A percentile compares a stretch with the other conserved stretches of the same genome.
Conservation (phyloP, 192 early-diverging fungal species). For the Backusella macrospora region DNA sequence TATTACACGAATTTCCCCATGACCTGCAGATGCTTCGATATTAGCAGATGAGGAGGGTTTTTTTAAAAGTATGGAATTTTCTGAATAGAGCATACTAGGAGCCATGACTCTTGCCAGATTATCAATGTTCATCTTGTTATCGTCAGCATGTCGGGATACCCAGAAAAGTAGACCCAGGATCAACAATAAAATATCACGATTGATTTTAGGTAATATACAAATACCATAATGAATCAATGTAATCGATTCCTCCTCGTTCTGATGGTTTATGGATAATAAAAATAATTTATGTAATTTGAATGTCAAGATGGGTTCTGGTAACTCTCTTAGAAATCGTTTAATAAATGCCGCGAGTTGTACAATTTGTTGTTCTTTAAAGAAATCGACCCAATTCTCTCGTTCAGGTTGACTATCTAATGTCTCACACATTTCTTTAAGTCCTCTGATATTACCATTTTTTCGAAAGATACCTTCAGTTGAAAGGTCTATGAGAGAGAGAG, state of each 20-base stretch:
- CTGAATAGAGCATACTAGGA: slow-evolving; percentile 47
- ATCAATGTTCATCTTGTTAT: slow-evolving; percentile 28
- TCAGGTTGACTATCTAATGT: background rate
- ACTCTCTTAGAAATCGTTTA: slow-evolving; percentile 21
- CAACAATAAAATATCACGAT: slow-evolving; percentile 25
- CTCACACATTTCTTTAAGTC: slow-evolving; percentile 24
- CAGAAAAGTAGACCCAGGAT: slow-evolving; percentile 22
- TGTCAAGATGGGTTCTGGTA: slow-evolving; percentile 28
- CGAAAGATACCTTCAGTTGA: slow-evolving; percentile 29
- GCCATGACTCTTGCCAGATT: slow-evolving; percentile 32
- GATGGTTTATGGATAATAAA: slow-evolving; percentile 23
- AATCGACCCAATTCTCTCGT: background rate
- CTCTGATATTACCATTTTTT: slow-evolving; percentile 35
- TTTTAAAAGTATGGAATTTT: slow-evolving; percentile 28
- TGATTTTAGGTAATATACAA: slow-evolving; percentile 30
- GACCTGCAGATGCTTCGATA: background rate
- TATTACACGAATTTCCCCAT: slow-evolving; percentile 29
- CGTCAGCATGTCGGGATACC: slow-evolving; percentile 14
- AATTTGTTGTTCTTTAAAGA: slow-evolving; percentile 34
- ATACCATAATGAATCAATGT: slow-evolving; percentile 23
- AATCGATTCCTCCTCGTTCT: background rate
- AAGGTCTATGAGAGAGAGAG: slow-evolving; percentile 32
- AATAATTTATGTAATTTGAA: slow-evolving; percentile 29
- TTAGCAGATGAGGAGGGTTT: background rate
- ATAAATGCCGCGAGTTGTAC: slow-evolving; percentile 30